A percentile compares a stretch with the other conserved stretches of the same genome.
Conservation (phyloP, 768 basidiomycete genomes). For the Podaxis carcinomalis region DNA sequence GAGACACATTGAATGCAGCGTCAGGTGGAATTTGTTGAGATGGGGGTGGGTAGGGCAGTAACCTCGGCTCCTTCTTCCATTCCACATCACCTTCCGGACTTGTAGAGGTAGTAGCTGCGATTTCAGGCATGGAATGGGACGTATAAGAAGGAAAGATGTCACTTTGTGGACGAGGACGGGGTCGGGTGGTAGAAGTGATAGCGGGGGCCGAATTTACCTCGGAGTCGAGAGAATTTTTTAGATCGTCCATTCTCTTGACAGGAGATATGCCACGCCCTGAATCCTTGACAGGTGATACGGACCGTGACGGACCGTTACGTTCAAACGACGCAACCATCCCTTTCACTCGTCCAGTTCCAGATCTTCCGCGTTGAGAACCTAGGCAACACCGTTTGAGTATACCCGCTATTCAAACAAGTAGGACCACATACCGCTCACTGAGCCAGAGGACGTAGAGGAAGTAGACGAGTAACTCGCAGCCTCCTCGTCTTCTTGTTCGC, state of each 20-base stretch:
- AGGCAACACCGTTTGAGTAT: neutral
- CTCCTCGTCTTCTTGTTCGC: constrained; percentile 2
- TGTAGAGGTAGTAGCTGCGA: too few relatives aligned
- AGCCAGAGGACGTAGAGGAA: neutral
- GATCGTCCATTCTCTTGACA: neutral
- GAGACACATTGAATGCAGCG: neutral
- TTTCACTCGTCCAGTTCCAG: constrained; percentile 3
- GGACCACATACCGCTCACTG: neutral
- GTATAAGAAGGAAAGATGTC: neutral
- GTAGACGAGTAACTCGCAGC: neutral
- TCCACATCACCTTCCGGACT: neutral
- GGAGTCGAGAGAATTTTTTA: neutral
- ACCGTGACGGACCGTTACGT: neutral
- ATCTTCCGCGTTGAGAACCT: neutral
- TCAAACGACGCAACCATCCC: constrained; percentile 11
- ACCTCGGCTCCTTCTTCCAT: constrained; percentile 1
- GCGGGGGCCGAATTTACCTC: neutral
- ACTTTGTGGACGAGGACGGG: constrained; percentile 6
- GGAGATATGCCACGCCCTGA: neutral
- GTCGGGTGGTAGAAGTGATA: neutral
- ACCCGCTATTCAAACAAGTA: too few relatives aligned
- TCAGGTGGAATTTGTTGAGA: neutral
- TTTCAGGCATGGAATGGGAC: neutral
- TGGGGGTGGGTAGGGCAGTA: constrained; percentile 4
- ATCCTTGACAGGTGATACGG: constrained; percentile 3